Evolutionary conservation across 306 rosid genomes (phyloP).

Genomic region (Alnus glutinosa): DNA sequence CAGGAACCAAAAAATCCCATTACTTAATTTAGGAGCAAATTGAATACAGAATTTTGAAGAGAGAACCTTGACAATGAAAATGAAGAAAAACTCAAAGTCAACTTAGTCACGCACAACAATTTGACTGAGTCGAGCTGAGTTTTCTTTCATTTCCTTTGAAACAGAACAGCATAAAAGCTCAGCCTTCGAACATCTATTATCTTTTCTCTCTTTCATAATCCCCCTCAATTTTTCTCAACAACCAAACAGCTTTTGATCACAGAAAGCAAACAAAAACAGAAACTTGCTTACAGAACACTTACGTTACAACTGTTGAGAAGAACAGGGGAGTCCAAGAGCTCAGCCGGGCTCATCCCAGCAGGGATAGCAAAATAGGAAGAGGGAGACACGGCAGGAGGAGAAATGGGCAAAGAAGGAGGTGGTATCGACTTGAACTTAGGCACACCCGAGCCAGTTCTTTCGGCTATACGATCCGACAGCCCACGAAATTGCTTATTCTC

Average conservation of each 20-base stretch:
- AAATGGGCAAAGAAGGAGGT: constrained; percentile 82
- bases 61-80: not conserved
- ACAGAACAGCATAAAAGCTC: not conserved
- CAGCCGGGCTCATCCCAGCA: constrained; percentile 74
- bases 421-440: constrained; percentile 83
- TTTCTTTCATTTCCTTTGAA: constrained; percentile 11
- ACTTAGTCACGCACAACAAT: not conserved
- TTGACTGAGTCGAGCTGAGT: not conserved
- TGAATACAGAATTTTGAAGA: not conserved
- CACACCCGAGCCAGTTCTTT: constrained; percentile 53
- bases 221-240: not conserved
- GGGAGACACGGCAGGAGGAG: constrained; percentile 71
- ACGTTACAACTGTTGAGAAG: constrained; percentile 70
- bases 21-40: not conserved
- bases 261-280: not conserved
- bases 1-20: not conserved
- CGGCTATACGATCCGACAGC: constrained; percentile 54
- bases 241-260: not conserved
- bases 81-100: constrained; percentile 11
- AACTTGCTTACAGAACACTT: constrained; percentile 13
- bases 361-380: constrained; percentile 77
- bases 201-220: not conserved
- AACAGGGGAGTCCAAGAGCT: constrained; percentile 91
- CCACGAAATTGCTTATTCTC: constrained; percentile 23
- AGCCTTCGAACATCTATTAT: not conserved